phyloP scores from a whole-genome alignment of 768 basidiomycete genomes.

The Lentinula lateritia region DNA sequence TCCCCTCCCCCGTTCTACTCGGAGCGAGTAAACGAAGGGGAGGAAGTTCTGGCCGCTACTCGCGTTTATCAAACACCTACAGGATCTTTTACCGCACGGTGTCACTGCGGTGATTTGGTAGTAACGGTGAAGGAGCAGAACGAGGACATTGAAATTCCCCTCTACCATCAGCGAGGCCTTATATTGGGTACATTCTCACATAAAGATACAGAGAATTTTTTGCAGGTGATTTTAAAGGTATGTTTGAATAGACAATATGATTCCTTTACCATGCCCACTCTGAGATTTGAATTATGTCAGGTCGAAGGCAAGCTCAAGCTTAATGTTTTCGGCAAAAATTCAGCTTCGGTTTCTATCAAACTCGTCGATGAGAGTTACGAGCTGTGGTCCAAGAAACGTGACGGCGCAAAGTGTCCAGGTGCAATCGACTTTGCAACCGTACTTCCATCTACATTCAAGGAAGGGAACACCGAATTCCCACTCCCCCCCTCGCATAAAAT shows the following conservation, averaged over 20 bases:
- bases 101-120: background rate
- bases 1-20: slow-evolving; percentile 1
- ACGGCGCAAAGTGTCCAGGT: background rate
- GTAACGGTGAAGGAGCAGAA: slow-evolving; percentile 2
- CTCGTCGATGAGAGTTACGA: slow-evolving; percentile 3
- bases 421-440: background rate
- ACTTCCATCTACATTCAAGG: slow-evolving; percentile 1
- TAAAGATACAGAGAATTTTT: background rate
- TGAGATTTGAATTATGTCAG: background rate
- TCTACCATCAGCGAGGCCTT: background rate
- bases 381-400: background rate
- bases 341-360: background rate
- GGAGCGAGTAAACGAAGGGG: background rate
- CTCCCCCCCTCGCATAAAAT: slow-evolving; percentile 3
- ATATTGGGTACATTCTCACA: background rate
- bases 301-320: slow-evolving; percentile 2
- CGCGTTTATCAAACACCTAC: background rate
- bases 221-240: slow-evolving; percentile 1
- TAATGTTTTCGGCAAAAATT: background rate
- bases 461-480: background rate
- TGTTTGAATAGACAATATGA: background rate
- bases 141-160: background rate
- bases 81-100: background rate
- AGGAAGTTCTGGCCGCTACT: background rate
- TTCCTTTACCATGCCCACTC: background rate